phyloP scores from a whole-genome alignment of 352 stramenopile genomes.

The Globisporangium perplexum region DNA sequence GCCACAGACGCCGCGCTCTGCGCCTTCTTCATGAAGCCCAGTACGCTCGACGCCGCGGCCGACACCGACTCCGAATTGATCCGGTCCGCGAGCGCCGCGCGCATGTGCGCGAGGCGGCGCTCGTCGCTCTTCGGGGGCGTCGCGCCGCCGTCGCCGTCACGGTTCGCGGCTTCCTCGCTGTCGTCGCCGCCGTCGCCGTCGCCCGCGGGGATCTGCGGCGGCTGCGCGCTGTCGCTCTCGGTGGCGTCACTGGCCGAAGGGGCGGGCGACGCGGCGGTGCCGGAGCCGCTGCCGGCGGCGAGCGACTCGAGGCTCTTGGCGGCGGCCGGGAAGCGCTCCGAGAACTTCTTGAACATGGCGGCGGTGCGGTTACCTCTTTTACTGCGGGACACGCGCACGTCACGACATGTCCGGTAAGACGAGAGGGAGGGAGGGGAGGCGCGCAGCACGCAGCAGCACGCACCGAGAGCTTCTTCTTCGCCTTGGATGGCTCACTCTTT shows the following conservation, averaged over 20 bases:
- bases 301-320: conserved; percentile 68
- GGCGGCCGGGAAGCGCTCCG: conserved; percentile 65
- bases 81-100: conserved; percentile 47
- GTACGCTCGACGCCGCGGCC: conserved; percentile 60
- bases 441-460: too few relatives aligned
- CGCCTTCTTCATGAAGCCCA: conserved; percentile 83
- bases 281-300: conserved; percentile 11
- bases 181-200: conserved; percentile 4
- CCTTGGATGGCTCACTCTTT: conserved; percentile 8
- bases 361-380: neutral
- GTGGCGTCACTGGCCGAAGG: conserved; percentile 2
- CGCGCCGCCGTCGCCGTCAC: neutral
- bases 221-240: conserved; percentile 6
- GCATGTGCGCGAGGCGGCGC: conserved; percentile 40
- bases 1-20: conserved; percentile 66
- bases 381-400: too few relatives aligned
- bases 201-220: neutral
- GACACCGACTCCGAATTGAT: conserved; percentile 72
- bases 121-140: conserved; percentile 28
- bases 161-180: neutral
- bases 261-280: conserved; percentile 20
- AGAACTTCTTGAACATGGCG: conserved; percentile 84
- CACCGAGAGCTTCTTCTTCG: neutral
- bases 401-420: too few relatives aligned
- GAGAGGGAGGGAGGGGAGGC: neutral